Base-by-base conservation (phyloP, 2,329 filamentous ascomycete species). In the Calonectria henricotiae region DNA sequence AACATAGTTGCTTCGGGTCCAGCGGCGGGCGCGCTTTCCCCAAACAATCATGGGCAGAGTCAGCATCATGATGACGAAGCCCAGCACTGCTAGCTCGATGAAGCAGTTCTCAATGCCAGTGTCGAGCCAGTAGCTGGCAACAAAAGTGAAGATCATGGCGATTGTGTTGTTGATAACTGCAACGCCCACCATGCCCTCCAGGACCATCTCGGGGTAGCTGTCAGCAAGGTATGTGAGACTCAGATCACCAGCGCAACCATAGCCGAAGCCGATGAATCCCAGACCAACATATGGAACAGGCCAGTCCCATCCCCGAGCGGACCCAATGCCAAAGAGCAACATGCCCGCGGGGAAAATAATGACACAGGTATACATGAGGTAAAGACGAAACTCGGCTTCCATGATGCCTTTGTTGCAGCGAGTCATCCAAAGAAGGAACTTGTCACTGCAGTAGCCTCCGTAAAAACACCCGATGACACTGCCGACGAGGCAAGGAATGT, bases 131-230 rank as follows among this genome's bases (percentile, higher is more conserved):
- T 83, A 80, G 70, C 81, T 83, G 8, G 85, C 83, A 0, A 83
- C 83, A 70, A 89, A 89, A 0, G 87, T 89, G 70, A 89, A 88
- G 66, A 89, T 81, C 75, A 85, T 86, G 9, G 85, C 87, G 17
- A 89, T 80, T 2, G 84, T 85, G 76, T 89, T 89, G 78, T 89
- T 89, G 77, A 89, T 88, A 23, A 89, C 86, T 2, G 86, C 84
- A 1, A 89, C 87, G 6, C 87, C 87, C 1, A 89, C 88, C 87
- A 89, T 89, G 32, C 88, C 88, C 73, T 89, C 87, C 3, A 89
- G 79, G 6, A 89, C 84, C 83, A 88, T 88, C 39, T 88, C 87
- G 0, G 87, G 87, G 68, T 89, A 89, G 4, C 85, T 85, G 69
- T 89, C 88, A 73, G 87, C 87, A 5, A 89, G 79, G 69, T 89